Conservation (phyloP, 129 eudicot genomes). For the Erigeron canadensis region DNA sequence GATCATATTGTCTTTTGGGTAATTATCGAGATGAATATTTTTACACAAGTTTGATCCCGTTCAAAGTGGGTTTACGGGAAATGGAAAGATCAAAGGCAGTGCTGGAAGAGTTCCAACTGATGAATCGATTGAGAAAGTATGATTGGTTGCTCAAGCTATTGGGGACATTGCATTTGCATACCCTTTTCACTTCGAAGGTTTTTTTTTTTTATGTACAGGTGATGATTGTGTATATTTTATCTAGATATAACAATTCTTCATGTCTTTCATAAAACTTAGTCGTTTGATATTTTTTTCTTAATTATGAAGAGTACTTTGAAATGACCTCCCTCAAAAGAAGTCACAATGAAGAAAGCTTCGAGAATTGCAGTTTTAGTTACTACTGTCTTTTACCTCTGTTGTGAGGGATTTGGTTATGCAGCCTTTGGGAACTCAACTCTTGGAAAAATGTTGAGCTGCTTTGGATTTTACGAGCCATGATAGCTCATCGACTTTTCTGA, state of each 20-base stretch:
- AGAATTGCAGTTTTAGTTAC: constrained; percentile 45
- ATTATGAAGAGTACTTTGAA: constrained; percentile 65
- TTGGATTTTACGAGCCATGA: constrained; percentile 84
- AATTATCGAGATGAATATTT: too few relatives aligned
- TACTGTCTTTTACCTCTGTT: constrained; percentile 69
- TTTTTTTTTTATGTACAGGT: constrained; percentile 75
- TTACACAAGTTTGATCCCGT: too few relatives aligned
- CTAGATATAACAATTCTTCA: background rate
- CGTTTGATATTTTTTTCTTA: background rate
- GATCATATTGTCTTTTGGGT: too few relatives aligned
- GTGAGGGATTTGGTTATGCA: constrained; percentile 87
- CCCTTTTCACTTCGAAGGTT: constrained; percentile 54
- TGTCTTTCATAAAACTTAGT: background rate
- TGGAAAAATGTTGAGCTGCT: constrained; percentile 84
- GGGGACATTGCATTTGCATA: constrained; percentile 85
- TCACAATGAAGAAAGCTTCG: constrained; percentile 74
- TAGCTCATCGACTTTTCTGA: constrained; percentile 81
- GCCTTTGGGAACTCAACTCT: constrained; percentile 80
- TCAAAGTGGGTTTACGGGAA: constrained; percentile 39
- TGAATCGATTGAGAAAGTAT: constrained; percentile 62
- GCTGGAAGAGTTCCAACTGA: constrained; percentile 57
- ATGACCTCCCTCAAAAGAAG: constrained; percentile 57
- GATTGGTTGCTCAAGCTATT: constrained; percentile 70
- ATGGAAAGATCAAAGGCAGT: constrained; percentile 68
- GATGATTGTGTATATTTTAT: background rate